Percentiles rank a stretch among this genome's conserved stretches.
Evolutionary conservation across 2,329 filamentous ascomycete species (phyloP).

Genomic region (Phaeoacremonium minimum): DNA sequence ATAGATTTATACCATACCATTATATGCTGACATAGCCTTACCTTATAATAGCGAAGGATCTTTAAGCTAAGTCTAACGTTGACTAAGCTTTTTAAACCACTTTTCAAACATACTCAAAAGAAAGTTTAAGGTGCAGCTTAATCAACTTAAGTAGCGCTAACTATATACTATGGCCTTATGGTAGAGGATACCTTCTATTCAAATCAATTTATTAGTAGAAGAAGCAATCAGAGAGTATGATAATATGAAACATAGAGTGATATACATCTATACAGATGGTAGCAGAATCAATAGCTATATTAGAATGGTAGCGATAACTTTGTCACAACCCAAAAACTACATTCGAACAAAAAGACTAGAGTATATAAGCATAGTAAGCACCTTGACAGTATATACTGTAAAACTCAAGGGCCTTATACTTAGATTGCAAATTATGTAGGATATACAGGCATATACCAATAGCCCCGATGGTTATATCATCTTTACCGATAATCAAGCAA

Average conservation of each 20-base stretch:
- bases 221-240: conserved; percentile 6
- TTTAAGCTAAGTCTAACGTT: neutral
- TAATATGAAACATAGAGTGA: neutral
- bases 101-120: conserved; percentile 7
- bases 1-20: conserved; percentile 12
- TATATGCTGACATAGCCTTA: conserved; percentile 7
- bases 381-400: conserved; percentile 21
- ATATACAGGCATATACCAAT: conserved; percentile 9
- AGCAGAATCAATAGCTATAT: conserved; percentile 18
- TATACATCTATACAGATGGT: conserved; percentile 13
- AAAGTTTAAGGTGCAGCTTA: conserved; percentile 6
- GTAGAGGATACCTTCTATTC: conserved; percentile 3
- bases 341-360: conserved; percentile 11
- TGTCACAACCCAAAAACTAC: conserved; percentile 5
- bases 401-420: conserved; percentile 19
- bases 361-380: conserved; percentile 18
- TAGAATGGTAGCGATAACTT: conserved; percentile 19
- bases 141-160: conserved; percentile 13
- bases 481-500: conserved; percentile 25
- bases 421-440: conserved; percentile 16
- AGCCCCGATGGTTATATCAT: conserved; percentile 14
- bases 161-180: no score
- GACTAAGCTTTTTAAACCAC: conserved; percentile 8
- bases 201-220: conserved; percentile 3
- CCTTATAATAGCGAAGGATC: conserved; percentile 1